Evolutionary conservation across 805 yeast species (phyloP).

Genomic region (Zygoascus biomembranicola): DNA sequence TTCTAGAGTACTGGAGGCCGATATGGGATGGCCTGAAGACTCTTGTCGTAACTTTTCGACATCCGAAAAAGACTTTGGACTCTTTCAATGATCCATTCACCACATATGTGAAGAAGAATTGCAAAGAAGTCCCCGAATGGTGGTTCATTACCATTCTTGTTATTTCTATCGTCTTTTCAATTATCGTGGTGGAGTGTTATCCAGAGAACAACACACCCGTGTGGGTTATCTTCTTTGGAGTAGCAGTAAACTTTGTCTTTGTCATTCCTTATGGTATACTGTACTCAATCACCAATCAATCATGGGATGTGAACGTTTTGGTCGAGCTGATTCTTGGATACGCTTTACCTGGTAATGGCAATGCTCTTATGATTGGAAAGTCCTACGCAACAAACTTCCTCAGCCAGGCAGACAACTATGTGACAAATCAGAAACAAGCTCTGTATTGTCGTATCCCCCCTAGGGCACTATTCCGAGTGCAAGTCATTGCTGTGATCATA

Average conservation of each 20-base stretch:
- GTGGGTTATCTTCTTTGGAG: conserved; percentile 51
- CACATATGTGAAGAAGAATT: conserved; percentile 27
- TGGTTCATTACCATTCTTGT: conserved; percentile 47
- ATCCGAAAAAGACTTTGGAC: neutral
- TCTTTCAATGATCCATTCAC: conserved; percentile 11
- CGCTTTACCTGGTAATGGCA: conserved; percentile 52
- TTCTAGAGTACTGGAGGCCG: conserved; percentile 6
- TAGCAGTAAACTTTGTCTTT: conserved; percentile 46
- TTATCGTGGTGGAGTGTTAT: conserved; percentile 9
- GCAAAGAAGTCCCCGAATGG: conserved; percentile 61
- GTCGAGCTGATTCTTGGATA: conserved; percentile 59
- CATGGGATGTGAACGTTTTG: conserved; percentile 50
- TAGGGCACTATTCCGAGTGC: conserved; percentile 15
- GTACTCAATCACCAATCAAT: conserved; percentile 49
- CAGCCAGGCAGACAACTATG: conserved; percentile 49
- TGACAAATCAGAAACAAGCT: conserved; percentile 50
- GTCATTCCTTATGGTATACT: conserved; percentile 55
- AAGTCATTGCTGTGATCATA: conserved; percentile 39
- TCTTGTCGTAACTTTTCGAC: neutral
- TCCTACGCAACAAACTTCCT: conserved; percentile 55
- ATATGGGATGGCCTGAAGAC: conserved; percentile 24
- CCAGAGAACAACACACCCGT: conserved; percentile 20
- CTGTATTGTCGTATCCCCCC: conserved; percentile 38
- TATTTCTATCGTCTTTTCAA: conserved; percentile 28
- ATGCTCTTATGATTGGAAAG: conserved; percentile 50